Base-by-base conservation (phyloP, 1,284 basidiomycete genomes). In the Apiotrichum porosum region DNA sequence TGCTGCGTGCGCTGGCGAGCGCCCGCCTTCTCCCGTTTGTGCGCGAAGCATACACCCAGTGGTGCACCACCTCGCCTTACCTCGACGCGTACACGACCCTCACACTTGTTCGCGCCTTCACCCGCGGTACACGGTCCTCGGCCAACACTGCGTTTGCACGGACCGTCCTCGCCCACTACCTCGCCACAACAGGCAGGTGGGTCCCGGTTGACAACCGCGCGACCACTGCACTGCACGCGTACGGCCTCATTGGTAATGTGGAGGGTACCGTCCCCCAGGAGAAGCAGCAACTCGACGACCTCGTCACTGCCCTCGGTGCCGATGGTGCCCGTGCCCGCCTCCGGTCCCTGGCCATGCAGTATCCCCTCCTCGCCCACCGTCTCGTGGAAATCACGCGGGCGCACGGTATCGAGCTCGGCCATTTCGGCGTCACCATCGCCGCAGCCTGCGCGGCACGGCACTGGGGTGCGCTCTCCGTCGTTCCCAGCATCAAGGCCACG, bases 291-390 rank as follows among this genome's bases (percentile, higher is more conserved):
- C n/a, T 52, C 19, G 35, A 37, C 1, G 31, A 21, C 6, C 41
- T 52, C 18, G 15, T 48, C 14, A 21, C 42, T 9, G 23, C 36
- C 6, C 34, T 44, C 23, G 51, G 51, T 21, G 13, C 21, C 0
- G 19, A 24, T 2, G 38, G 26, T 2, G 49, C 49, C 1, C 28
- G 37, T 6, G 24, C 13, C 21, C 36, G 22, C 15, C 44, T 55
- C 9, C 32, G 24, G 9, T 2, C 13, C 10, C 34, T 45, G 8
- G 35, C 37, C 6, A 4, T 9, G 0, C 8, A 32, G 18, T 28
- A 51, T 13, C 53, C 53, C 6, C 21, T 37, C 24, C 46, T 55
- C 23, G 49, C 53, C 9, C 49, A 51, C 23, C 42, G 53, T 0
- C 37, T 55, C n/a, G 31, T 37, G 3, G 18, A 37, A 13, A 22